These are phyloP conservation scores for Teratosphaeria gauchensis DNA, from an alignment of 2,329 filamentous ascomycete genomes.

Conservation along the genomic window DNA sequence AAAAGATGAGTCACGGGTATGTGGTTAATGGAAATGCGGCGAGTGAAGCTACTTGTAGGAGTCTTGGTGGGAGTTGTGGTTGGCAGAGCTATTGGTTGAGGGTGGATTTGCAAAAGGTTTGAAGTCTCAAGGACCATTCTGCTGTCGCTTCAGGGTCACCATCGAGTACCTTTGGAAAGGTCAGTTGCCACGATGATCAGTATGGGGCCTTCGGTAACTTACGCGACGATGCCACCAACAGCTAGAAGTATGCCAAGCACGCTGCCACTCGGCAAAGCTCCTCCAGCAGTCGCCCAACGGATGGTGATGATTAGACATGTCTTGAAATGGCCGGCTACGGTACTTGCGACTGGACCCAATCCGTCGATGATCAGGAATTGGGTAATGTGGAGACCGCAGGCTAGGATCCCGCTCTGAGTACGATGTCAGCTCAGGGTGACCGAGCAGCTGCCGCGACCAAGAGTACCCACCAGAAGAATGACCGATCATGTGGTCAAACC, in stretches of 20 bases:
- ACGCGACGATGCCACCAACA: constrained; percentile 24
- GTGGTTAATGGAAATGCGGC: constrained; percentile 51
- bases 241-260: constrained; percentile 22
- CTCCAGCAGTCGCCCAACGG: constrained; percentile 21
- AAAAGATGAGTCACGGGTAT: constrained; percentile 51
- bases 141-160: background rate
- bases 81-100: constrained; percentile 38
- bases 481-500: constrained; percentile 30
- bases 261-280: constrained; percentile 18
- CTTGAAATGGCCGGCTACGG: constrained; percentile 27
- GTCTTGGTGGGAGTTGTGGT: constrained; percentile 46
- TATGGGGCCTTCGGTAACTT: constrained; percentile 4
- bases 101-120: constrained; percentile 28
- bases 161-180: background rate
- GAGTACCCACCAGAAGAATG: constrained; percentile 45
- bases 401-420: constrained; percentile 51
- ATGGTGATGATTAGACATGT: constrained; percentile 24
- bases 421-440: constrained; percentile 2
- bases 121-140: background rate
- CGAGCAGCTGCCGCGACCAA: background rate
- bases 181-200: background rate
- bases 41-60: constrained; percentile 54
- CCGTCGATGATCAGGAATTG: constrained; percentile 27
- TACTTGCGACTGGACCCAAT: constrained; percentile 24
- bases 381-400: constrained; percentile 50